These are phyloP conservation scores for Aphanomyces astaci DNA, from an alignment of 352 stramenopile species.

Conservation along the genomic window DNA sequence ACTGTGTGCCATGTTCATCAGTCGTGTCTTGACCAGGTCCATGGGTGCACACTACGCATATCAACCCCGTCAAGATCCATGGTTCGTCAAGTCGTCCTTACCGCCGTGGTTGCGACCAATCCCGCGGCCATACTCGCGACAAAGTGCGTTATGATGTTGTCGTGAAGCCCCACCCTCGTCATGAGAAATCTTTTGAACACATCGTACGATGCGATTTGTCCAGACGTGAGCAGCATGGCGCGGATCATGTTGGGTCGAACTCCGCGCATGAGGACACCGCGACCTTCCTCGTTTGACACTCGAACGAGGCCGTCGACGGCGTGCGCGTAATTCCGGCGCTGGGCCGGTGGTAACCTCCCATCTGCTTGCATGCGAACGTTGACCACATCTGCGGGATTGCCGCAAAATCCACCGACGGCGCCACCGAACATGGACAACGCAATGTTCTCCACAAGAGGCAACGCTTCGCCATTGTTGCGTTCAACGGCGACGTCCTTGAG, in stretches of 20 bases:
- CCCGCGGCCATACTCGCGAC: slow-evolving; percentile 67
- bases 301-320: slow-evolving; percentile 60
- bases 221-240: slow-evolving; percentile 73
- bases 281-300: slow-evolving; percentile 57
- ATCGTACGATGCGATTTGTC: slow-evolving; percentile 79
- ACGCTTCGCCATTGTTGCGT: slow-evolving; percentile 50
- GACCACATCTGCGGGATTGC: slow-evolving; percentile 73
- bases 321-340: slow-evolving; percentile 78
- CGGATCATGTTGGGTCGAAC: slow-evolving; percentile 79
- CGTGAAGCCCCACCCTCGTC: slow-evolving; percentile 38
- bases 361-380: slow-evolving; percentile 83
- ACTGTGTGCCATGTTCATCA: slow-evolving; percentile 75
- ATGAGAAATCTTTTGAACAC: slow-evolving; percentile 55
- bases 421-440: slow-evolving; percentile 58
- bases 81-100: neutral
- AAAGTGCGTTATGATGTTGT: slow-evolving; percentile 68
- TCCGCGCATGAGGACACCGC: slow-evolving; percentile 50
- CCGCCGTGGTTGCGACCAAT: slow-evolving; percentile 62
- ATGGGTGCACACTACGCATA: slow-evolving; percentile 43
- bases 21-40: slow-evolving; percentile 72
- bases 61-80: neutral
- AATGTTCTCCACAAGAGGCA: slow-evolving; percentile 65
- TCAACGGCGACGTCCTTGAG: slow-evolving; percentile 70
- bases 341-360: slow-evolving; percentile 43
- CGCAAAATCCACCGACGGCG: slow-evolving; percentile 52